Evolutionary conservation across 1,284 basidiomycete genomes (phyloP).

Genomic region (Naganishia liquefaciens): DNA sequence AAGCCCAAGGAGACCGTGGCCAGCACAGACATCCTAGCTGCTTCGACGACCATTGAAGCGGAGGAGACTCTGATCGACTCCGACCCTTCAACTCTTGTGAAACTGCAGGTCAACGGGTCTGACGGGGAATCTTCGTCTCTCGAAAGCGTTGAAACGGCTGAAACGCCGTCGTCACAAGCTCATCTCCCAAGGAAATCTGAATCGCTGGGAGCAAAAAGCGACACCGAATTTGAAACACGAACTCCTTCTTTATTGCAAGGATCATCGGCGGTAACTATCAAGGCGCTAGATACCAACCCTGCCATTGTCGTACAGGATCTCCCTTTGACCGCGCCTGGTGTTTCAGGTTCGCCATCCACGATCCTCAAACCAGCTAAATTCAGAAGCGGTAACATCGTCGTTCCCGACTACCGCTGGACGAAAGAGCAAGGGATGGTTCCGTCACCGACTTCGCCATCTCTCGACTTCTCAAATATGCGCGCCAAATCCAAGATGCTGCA

Average conservation of each 20-base stretch:
- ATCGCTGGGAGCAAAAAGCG: neutral
- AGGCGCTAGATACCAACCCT: neutral
- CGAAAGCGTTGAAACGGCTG: neutral
- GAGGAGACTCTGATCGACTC: neutral
- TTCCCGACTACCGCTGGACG: constrained; percentile 33
- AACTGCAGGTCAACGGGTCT: neutral
- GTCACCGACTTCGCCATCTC: constrained; percentile 3
- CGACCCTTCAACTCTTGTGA: neutral
- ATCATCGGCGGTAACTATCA: constrained; percentile 7
- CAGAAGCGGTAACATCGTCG: constrained; percentile 25
- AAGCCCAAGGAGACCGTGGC: neutral
- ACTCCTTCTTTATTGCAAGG: neutral
- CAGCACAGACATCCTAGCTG: neutral
- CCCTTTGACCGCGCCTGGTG: constrained; percentile 9
- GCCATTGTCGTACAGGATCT: constrained; percentile 14
- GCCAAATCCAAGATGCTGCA: neutral
- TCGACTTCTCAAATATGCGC: constrained; percentile 1
- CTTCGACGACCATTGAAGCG: too few species aligned
- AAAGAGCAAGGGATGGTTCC: constrained; percentile 27
- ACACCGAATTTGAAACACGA: neutral
- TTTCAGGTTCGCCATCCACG: neutral
- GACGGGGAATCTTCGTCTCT: neutral
- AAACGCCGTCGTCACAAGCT: neutral
- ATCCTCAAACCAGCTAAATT: constrained; percentile 22
- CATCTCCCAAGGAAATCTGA: neutral